Evolutionary conservation across 1,139 yeast genomes (phyloP), one percentile per base, ranked within the genome.

Genomic region (Wickerhamomyces sp.): DNA sequence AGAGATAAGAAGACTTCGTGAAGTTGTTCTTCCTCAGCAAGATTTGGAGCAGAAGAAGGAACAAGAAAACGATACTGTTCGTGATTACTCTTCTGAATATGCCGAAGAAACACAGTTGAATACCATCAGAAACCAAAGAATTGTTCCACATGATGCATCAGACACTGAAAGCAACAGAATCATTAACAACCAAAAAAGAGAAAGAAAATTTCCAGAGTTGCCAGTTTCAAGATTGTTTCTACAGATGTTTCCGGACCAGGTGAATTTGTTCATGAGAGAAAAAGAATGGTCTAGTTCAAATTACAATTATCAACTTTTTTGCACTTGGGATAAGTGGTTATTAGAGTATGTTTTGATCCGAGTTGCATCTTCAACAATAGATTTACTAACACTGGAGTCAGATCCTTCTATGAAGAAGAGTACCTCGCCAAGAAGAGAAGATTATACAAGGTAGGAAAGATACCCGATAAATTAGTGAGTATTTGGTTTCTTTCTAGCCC

Each of bases 81-180:
- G 22, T 10, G 31, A 28, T n/a, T 28, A 25, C 23, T 28, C 36
- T 11, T 19, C 26, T 2, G 14, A 16, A 4, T 26, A 32, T 17
- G 39, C 33, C 3, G 30, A 31, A 14, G 30, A 31, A 13, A 36
- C 39, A 1, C 27, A 33, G 23, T 24, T 32, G 14, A 36, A 36
- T 17, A 36, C 39, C 3, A 11, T 36, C 5, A 36, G 31, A 27
- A 36, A 36, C 11, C 34, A 37, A 23, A 11, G 30, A 7, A 27
- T 37, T n/a, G 8, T 23, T 5, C 26, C 17, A 6, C 19, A 26
- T 11, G 30, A 16, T 10, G 25, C 12, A 6, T 12, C 6, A 10
- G 12, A 23, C 6, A 8, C 11, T 10, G 22, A 10, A 19, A 7
- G 7, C 11, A 19, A 16, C 3, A n/a, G 17, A 7, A 13, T 17